Evolutionary conservation across 352 stramenopile genomes (phyloP).

Genomic region (Pythium brachiatum): DNA sequence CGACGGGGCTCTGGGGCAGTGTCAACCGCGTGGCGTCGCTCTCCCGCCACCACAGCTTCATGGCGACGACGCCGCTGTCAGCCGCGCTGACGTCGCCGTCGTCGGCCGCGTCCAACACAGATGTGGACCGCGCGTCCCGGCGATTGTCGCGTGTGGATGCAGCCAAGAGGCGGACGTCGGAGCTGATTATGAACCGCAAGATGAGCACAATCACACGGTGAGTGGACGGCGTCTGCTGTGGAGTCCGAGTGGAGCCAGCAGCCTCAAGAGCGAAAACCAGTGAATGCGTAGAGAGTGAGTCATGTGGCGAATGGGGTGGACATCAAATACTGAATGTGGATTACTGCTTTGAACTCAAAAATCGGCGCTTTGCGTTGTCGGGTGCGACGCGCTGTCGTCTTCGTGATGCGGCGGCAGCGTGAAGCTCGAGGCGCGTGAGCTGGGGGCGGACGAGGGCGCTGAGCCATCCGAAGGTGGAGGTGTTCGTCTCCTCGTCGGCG

Average conservation of each 20-base stretch:
- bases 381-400: constrained; percentile 26
- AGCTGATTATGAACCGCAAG: constrained; percentile 84
- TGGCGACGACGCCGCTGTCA: constrained; percentile 53
- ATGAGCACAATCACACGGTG: constrained; percentile 30
- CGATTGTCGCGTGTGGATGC: constrained; percentile 75
- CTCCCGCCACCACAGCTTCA: constrained; percentile 82
- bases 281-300: neutral
- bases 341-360: constrained; percentile 45
- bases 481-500: constrained; percentile 15
- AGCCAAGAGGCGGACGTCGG: constrained; percentile 79
- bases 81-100: constrained; percentile 18
- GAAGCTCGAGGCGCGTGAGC: constrained; percentile 55
- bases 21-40: constrained; percentile 85
- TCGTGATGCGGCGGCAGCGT: constrained; percentile 40
- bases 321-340: constrained; percentile 10
- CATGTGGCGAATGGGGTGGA: neutral
- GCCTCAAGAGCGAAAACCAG: neutral
- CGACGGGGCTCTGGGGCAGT: constrained; percentile 80
- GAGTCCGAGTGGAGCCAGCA: neutral
- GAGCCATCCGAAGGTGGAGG: constrained; percentile 6
- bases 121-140: constrained; percentile 29
- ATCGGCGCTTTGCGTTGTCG: constrained; percentile 51
- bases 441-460: constrained; percentile 19
- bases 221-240: neutral
- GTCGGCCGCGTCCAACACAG: neutral